Base-by-base conservation (phyloP, 148 eudicot species). In the Suaeda aralocaspica region DNA sequence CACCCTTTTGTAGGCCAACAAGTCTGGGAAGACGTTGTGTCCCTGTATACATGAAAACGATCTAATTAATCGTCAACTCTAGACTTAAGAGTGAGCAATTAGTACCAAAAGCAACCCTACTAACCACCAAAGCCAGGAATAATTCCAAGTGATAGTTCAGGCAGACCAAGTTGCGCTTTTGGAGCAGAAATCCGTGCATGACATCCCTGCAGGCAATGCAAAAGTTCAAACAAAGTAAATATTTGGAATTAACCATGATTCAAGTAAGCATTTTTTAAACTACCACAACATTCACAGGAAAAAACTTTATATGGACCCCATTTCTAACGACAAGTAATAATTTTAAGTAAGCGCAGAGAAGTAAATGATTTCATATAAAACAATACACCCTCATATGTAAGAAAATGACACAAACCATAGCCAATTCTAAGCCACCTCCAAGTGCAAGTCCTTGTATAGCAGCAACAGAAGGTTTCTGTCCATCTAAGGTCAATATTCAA, bases 1-100 rank as follows among this genome's bases (percentile, higher is more conserved):
- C 73, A 50, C 92, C 90, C 81, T 85, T 90, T 21, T 83, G 53
- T 76, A 90, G 34, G 67, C 98, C 98, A 51, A 90, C 75, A 72
- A 93, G 96, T 82, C 98, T 86, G 26, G 98, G 98, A 75, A 93
- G 98, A 62, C 93, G 92, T 51, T 93, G 98, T 39, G 98, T 93
- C 51, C 98, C 98, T 90, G 78, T 29, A 68, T 67, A 33, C 36
- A 62, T 52, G 74, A 41, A 56, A 49, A 50, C 24, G 68, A 50
- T 21, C 57, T 25, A 4, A 45, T 50, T 25, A 60, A 42, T 29
- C 41, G 22, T 45, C 42, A 44, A 52, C 25, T 42, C 34, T 44
- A 51, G 46, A n/a, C n/a, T n/a, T 28, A 21, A 6, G 31, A 4
- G 8, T 3, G 26, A 21, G 48, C n/a, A 8, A 62, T n/a, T 36